Percentiles rank a stretch among this genome's conserved stretches.
Evolutionary conservation across 257 asterid species (phyloP).

Genomic region (Verbena officinalis): DNA sequence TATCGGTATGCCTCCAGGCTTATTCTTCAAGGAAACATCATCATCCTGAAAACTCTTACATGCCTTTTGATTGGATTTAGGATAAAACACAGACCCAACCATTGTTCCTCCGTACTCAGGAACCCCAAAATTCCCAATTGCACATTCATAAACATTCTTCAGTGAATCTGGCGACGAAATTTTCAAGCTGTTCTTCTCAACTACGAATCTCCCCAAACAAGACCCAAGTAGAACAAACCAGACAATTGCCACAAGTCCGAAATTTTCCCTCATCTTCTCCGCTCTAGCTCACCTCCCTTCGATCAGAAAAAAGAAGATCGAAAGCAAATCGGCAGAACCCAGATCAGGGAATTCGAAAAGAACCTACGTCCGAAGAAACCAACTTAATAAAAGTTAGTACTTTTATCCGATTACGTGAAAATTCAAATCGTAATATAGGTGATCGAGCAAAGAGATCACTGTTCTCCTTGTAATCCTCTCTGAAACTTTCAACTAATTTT

Average conservation of each 20-base stretch:
- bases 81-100: conserved; percentile 76
- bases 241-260: conserved; percentile 42
- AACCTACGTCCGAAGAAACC: conserved; percentile 18
- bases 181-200: conserved; percentile 92
- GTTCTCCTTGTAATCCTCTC: background rate
- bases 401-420: conserved; percentile 10
- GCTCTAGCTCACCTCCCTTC: conserved; percentile 19
- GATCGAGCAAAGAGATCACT: conserved; percentile 29
- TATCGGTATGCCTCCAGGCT: conserved; percentile 84
- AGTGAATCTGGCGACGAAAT: conserved; percentile 76
- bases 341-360: conserved; percentile 23
- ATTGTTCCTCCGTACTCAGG: conserved; percentile 94
- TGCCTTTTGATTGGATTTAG: conserved; percentile 77
- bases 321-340: conserved; percentile 7
- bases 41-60: conserved; percentile 57
- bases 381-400: conserved; percentile 20
- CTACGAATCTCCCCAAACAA: conserved; percentile 83
- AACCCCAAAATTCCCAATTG: conserved; percentile 97
- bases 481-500: conserved; percentile 11
- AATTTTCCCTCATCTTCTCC: conserved; percentile 51
- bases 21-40: conserved; percentile 56
- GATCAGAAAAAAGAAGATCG: conserved; percentile 15
- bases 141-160: conserved; percentile 74
- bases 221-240: conserved; percentile 53
- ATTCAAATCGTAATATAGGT: conserved; percentile 28